These are phyloP conservation scores for Aspergillus intermedius DNA, from an alignment of 2,329 filamentous ascomycete species.

Conservation along the genomic window DNA sequence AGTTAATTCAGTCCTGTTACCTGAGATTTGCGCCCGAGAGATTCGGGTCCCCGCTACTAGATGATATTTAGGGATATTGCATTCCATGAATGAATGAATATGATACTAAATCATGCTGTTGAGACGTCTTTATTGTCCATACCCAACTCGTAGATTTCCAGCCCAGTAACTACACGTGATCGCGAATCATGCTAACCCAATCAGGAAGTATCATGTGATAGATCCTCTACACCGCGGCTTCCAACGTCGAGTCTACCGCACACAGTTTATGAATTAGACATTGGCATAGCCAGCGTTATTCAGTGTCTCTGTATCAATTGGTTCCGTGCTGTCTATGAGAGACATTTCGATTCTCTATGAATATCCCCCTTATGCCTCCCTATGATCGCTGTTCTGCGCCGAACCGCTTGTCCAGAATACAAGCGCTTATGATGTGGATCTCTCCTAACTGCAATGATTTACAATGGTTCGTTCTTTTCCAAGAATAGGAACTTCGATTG, in stretches of 20 bases:
- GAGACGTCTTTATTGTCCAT: constrained; percentile 8
- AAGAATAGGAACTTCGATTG: constrained; percentile 18
- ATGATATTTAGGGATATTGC: not conserved
- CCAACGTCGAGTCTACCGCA: no score
- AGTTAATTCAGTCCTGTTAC: constrained; percentile 20
- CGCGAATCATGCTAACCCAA: no score
- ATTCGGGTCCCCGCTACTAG: not conserved
- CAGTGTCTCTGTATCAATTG: no score
- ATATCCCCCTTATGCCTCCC: constrained; percentile 1
- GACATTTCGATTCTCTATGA: no score
- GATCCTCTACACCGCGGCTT: no score
- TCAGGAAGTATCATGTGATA: no score
- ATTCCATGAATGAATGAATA: constrained; percentile 3
- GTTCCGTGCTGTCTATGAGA: no score
- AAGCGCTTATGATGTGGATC: constrained; percentile 31
- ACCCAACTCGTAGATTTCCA: no score
- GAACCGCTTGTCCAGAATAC: constrained; percentile 26
- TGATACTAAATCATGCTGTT: constrained; percentile 3
- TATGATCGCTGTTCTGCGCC: constrained; percentile 16
- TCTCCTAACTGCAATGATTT: constrained; percentile 10
- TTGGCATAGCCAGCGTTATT: no score
- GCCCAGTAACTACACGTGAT: no score
- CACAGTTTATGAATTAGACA: no score
- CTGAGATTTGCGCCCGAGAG: constrained; percentile 1
- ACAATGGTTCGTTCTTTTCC: constrained; percentile 7